phyloP scores from a whole-genome alignment of 305 asterid species.

The Solanum hybrid region DNA sequence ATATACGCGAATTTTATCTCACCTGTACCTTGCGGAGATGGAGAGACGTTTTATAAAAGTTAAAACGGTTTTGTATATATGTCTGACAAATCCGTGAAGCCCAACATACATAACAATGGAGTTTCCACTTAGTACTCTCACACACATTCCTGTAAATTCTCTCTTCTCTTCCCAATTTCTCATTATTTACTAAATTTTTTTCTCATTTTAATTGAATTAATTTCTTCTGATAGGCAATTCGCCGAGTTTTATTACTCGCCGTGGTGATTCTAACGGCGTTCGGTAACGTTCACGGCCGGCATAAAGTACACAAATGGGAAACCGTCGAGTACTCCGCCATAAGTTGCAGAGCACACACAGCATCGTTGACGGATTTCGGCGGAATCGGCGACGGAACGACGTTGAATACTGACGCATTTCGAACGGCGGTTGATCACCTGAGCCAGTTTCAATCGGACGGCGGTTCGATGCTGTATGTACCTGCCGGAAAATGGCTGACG shows the following conservation, averaged over 20 bases:
- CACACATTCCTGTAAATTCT: conserved; percentile 3
- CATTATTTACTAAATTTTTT: not conserved
- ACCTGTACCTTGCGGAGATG: no score
- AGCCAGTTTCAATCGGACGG: conserved; percentile 52
- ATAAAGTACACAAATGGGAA: conserved; percentile 12
- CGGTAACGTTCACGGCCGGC: conserved; percentile 21
- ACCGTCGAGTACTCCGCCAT: conserved; percentile 40
- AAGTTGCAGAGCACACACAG: conserved; percentile 54
- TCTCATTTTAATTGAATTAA: not conserved
- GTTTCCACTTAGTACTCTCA: not conserved
- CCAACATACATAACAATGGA: not conserved
- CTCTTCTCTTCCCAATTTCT: not conserved
- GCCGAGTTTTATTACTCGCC: conserved; percentile 16
- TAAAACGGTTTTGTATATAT: not conserved
- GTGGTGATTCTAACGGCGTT: conserved; percentile 26
- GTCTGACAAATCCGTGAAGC: not conserved
- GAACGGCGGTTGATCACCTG: conserved; percentile 52
- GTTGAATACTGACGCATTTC: conserved; percentile 60
- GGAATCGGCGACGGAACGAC: conserved; percentile 87
- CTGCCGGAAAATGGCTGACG: conserved; percentile 87
- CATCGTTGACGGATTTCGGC: conserved; percentile 67
- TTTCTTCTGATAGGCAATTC: conserved; percentile 23
- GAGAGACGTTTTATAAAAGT: not conserved
- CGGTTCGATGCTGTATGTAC: conserved; percentile 73
- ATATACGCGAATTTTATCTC: no score